A percentile compares a stretch with the other conserved stretches of the same genome.
phyloP scores from a whole-genome alignment of 345 rosid genomes.

The Mercurialis annua region DNA sequence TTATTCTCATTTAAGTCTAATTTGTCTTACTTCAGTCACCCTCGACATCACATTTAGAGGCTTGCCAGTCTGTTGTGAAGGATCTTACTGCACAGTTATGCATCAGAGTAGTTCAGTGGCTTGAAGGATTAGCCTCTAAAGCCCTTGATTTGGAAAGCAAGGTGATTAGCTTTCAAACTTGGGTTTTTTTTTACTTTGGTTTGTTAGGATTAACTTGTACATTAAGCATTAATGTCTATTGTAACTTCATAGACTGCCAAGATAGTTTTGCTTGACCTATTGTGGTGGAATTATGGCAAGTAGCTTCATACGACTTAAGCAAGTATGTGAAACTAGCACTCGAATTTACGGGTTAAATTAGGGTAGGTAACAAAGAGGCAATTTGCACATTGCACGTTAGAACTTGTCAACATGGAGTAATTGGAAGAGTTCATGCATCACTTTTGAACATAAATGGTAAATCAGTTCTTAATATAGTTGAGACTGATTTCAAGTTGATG shows the following conservation, averaged over 20 bases:
- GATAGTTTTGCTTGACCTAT: background rate
- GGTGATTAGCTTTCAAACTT: constrained; percentile 39
- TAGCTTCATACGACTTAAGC: background rate
- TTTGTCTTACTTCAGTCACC: constrained; percentile 51
- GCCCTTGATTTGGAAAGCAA: constrained; percentile 90
- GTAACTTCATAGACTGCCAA: background rate
- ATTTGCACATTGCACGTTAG: background rate
- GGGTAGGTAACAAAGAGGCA: background rate
- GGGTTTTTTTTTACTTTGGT: constrained; percentile 9
- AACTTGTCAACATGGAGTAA: background rate
- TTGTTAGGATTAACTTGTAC: constrained; percentile 14
- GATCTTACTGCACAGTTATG: constrained; percentile 91
- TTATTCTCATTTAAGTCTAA: constrained; percentile 16
- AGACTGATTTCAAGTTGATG: background rate
- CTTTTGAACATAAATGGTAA: too few species aligned
- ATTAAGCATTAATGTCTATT: background rate
- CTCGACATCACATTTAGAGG: constrained; percentile 90
- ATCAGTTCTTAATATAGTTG: background rate
- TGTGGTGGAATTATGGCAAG: background rate
- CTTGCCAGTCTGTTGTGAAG: constrained; percentile 81
- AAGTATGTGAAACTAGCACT: background rate
- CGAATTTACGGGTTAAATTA: background rate
- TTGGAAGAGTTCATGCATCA: too few species aligned
- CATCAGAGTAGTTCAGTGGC: constrained; percentile 93
- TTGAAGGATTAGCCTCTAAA: constrained; percentile 92